Percentiles rank a stretch among this genome's conserved stretches.
Evolutionary conservation across 2,329 filamentous ascomycete species (phyloP).

Genomic region (Aureobasidium sp.): DNA sequence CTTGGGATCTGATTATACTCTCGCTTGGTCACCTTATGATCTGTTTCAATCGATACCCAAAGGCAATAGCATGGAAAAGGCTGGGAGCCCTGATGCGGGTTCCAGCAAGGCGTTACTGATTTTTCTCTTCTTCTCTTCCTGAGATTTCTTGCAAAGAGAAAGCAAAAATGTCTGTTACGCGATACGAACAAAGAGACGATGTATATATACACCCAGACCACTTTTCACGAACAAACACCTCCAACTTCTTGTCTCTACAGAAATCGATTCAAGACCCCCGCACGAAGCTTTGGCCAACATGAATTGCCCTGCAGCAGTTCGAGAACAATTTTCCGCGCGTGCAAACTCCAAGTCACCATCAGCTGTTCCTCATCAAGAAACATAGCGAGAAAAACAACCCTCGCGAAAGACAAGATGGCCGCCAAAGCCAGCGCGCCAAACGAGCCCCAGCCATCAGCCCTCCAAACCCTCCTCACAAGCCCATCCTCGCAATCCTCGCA

Average conservation of each 20-base stretch:
- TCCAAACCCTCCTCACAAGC: conserved; percentile 19
- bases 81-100: background rate
- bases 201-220: background rate
- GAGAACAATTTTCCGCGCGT: background rate
- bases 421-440: background rate
- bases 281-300: background rate
- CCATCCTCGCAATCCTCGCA: conserved; percentile 15
- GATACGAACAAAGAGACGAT: background rate
- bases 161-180: background rate
- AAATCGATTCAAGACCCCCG: background rate
- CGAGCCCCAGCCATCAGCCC: conserved; percentile 18
- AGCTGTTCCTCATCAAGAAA: background rate
- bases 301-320: conserved; percentile 8
- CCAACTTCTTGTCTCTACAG: background rate
- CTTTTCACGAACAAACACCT: background rate
- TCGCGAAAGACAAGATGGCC: background rate
- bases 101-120: background rate
- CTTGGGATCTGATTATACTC: conserved; percentile 1
- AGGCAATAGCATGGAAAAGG: conserved; percentile 11
- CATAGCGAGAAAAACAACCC: background rate
- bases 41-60: conserved; percentile 13
- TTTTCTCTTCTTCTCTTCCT: background rate
- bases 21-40: conserved; percentile 6
- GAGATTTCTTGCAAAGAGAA: too few relatives aligned
- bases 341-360: background rate